Percentiles rank a stretch among this genome's conserved stretches.
These are phyloP conservation scores for Halophytophthora batemanensis DNA, from an alignment of 352 stramenopile species.

Conservation along the genomic window DNA sequence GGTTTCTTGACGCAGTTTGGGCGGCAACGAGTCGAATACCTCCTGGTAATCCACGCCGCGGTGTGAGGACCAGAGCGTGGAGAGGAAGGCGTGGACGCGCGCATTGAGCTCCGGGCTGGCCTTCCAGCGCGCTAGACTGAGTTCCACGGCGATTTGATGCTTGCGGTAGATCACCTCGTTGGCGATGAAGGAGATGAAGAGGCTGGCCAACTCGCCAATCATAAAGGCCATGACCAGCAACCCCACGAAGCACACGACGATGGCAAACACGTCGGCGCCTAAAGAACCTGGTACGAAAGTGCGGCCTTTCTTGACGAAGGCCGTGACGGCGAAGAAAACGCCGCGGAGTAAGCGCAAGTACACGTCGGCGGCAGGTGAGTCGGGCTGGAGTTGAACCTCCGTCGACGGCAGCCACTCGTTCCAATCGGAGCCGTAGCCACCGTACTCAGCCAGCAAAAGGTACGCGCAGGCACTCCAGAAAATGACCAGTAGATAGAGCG, in stretches of 20 bases:
- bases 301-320: conserved; percentile 59
- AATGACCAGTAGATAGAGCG: conserved; percentile 46
- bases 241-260: conserved; percentile 49
- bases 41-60: conserved; percentile 48
- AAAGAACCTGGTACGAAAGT: conserved; percentile 35
- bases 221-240: conserved; percentile 65
- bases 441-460: conserved; percentile 30
- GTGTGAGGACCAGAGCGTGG: conserved; percentile 57
- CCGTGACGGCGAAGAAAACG: conserved; percentile 50
- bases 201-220: conserved; percentile 61
- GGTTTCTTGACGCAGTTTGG: conserved; percentile 38
- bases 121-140: conserved; percentile 47
- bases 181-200: conserved; percentile 67
- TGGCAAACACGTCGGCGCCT: conserved; percentile 40
- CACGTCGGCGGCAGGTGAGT: conserved; percentile 27
- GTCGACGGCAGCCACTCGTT: conserved; percentile 45
- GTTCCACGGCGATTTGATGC: conserved; percentile 52
- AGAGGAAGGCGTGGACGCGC: conserved; percentile 48
- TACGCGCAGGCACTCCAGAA: conserved; percentile 54
- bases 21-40: conserved; percentile 44
- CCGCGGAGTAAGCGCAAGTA: conserved; percentile 45
- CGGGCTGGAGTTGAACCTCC: conserved; percentile 21
- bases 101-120: conserved; percentile 31
- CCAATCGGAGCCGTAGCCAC: conserved; percentile 49
- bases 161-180: conserved; percentile 68